These are phyloP conservation scores for Eurotiales sp. DNA, from an alignment of 2,329 filamentous ascomycete genomes.

Conservation along the genomic window DNA sequence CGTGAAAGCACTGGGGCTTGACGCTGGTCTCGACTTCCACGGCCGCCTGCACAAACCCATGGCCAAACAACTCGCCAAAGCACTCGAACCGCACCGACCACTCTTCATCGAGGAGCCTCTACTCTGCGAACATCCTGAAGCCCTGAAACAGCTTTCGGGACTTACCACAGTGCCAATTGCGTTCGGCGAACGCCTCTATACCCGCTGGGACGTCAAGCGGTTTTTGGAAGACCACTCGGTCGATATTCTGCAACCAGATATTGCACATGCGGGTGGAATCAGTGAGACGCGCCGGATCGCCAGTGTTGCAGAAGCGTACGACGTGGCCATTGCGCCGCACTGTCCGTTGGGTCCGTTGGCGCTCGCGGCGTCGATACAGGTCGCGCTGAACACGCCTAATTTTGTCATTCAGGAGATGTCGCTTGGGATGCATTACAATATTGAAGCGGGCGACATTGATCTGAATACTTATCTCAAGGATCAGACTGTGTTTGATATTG, in stretches of 20 bases:
- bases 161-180: slow-evolving; percentile 64
- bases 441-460: slow-evolving; percentile 58
- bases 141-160: slow-evolving; percentile 58
- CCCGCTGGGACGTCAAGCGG: slow-evolving; percentile 68
- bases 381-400: slow-evolving; percentile 59
- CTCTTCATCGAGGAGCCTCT: slow-evolving; percentile 76
- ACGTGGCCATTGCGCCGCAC: slow-evolving; percentile 69
- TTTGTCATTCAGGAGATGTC: slow-evolving; percentile 77
- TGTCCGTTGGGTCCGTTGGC: slow-evolving; percentile 71
- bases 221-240: slow-evolving; percentile 66
- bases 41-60: slow-evolving; percentile 75
- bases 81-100: slow-evolving; percentile 63
- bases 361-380: slow-evolving; percentile 66
- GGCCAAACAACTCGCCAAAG: slow-evolving; percentile 69
- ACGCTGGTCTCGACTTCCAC: slow-evolving; percentile 74
- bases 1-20: slow-evolving; percentile 67
- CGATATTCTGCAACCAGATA: slow-evolving; percentile 70
- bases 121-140: slow-evolving; percentile 65
- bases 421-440: slow-evolving; percentile 74
- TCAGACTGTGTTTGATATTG: slow-evolving; percentile 61
- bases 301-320: slow-evolving; percentile 68
- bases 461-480: slow-evolving; percentile 64
- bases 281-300: slow-evolving; percentile 68
- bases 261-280: slow-evolving; percentile 68
- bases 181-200: slow-evolving; percentile 68